Percentiles rank a stretch among this genome's conserved stretches.
Conservation (phyloP, 176 grass and related monocot species). For the Tillandsia leiboldiana region DNA sequence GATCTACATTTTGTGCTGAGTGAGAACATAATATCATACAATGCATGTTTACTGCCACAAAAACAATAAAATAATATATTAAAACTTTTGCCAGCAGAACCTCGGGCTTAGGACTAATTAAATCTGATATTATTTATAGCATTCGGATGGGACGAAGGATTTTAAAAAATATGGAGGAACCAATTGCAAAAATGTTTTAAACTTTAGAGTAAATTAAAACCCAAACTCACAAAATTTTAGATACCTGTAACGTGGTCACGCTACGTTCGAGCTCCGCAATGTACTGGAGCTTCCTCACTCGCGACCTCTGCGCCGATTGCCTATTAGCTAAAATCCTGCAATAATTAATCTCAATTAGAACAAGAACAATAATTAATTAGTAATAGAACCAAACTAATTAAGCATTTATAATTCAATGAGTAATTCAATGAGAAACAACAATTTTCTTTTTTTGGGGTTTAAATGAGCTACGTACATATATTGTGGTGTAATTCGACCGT, state of each 20-base stretch:
- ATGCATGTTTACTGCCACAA: too few species aligned
- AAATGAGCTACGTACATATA: too few species aligned
- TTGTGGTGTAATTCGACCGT: background rate
- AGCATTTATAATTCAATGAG: background rate
- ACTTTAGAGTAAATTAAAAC: background rate
- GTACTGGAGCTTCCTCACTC: slow-evolving; percentile 94
- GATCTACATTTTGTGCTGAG: too few species aligned
- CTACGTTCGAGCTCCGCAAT: slow-evolving; percentile 86
- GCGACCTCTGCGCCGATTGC: slow-evolving; percentile 90
- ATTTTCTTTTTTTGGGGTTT: too few species aligned
- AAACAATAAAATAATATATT: too few species aligned
- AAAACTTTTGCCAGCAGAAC: too few species aligned
- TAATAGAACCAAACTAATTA: background rate
- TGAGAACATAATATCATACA: too few species aligned
- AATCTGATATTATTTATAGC: too few species aligned
- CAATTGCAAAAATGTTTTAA: too few species aligned
- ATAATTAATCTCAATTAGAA: background rate
- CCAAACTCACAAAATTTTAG: background rate
- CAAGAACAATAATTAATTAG: too few species aligned
- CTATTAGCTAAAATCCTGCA: slow-evolving; percentile 83
- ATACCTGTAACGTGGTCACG: slow-evolving; percentile 58
- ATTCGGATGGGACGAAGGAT: too few species aligned
- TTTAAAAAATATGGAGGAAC: background rate
- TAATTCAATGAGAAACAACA: background rate
- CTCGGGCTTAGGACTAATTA: too few species aligned